Evolutionary conservation across 192 early-diverging fungal genomes (phyloP).

Genomic region (Coemansia sp.): DNA sequence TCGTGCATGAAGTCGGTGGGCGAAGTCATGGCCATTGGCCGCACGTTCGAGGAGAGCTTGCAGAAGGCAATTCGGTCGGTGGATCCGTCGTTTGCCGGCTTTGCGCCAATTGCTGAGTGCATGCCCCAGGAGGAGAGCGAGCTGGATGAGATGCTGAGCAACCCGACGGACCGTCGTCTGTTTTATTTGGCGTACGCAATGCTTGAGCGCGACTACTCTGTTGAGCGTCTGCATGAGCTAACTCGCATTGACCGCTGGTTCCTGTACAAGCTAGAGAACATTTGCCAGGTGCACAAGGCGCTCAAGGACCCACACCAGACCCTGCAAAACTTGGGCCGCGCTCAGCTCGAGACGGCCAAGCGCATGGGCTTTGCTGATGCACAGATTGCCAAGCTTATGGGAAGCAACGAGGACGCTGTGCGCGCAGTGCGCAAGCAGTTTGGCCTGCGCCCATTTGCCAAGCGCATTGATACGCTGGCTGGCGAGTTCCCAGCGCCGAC

Average conservation of each 20-base stretch:
- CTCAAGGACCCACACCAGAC: conserved; percentile 53
- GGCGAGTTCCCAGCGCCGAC: conserved; percentile 96
- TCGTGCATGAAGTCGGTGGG: conserved; percentile 95
- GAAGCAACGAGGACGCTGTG: conserved; percentile 64
- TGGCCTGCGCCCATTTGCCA: conserved; percentile 85
- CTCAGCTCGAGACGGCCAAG: conserved; percentile 75
- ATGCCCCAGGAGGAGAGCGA: conserved; percentile 42
- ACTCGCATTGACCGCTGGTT: conserved; percentile 93
- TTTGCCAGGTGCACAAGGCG: conserved; percentile 61
- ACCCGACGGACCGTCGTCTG: conserved; percentile 79
- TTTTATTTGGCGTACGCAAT: conserved; percentile 83
- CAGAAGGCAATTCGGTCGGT: conserved; percentile 96
- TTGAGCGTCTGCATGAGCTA: conserved; percentile 74
- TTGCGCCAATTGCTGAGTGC: conserved; percentile 56
- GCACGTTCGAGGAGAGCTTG: conserved; percentile 93
- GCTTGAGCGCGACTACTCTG: conserved; percentile 72
- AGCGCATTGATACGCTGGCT: conserved; percentile 94
- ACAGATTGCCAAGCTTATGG: conserved; percentile 71
- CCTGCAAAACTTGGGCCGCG: conserved; percentile 55
- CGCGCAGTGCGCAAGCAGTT: conserved; percentile 66
- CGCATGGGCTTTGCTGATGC: conserved; percentile 84
- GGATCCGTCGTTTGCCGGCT: conserved; percentile 90
- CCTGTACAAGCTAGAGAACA: conserved; percentile 83
- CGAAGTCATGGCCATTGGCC: conserved; percentile 98
- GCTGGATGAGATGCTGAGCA: conserved; percentile 63